Conservation (phyloP, 768 basidiomycete species). For the Boletus rex-veris region DNA sequence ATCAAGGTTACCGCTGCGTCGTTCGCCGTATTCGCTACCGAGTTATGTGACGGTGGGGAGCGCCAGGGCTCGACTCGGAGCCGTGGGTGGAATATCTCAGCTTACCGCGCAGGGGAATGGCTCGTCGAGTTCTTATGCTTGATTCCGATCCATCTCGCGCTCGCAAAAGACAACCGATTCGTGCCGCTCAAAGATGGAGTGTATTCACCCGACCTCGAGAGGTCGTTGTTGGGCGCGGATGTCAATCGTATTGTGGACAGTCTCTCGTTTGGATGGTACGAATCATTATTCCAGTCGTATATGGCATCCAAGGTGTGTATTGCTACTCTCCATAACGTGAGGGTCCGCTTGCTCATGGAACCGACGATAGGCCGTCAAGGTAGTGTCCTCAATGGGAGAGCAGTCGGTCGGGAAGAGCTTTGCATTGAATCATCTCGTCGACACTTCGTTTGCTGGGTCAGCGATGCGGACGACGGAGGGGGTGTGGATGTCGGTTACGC, state of each 20-base stretch:
- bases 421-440: slow-evolving; percentile 55
- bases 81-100: slow-evolving; percentile 32
- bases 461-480: slow-evolving; percentile 67
- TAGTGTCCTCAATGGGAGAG: slow-evolving; percentile 67
- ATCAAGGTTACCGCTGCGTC: slow-evolving; percentile 34
- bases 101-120: slow-evolving; percentile 55
- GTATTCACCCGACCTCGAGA: slow-evolving; percentile 47
- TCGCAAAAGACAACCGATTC: slow-evolving; percentile 59
- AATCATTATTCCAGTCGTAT: slow-evolving; percentile 60
- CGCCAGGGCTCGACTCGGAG: not conserved
- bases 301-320: slow-evolving; percentile 49
- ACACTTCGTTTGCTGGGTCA: slow-evolving; percentile 63
- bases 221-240: slow-evolving; percentile 54
- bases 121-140: slow-evolving; percentile 56
- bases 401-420: slow-evolving; percentile 65
- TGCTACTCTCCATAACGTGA: rapidly evolving
- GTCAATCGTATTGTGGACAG: slow-evolving; percentile 54
- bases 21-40: slow-evolving; percentile 26
- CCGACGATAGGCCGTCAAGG: slow-evolving; percentile 48
- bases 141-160: slow-evolving; percentile 61
- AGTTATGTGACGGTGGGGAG: slow-evolving; percentile 1
- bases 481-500: slow-evolving; percentile 66
- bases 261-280: slow-evolving; percentile 62
- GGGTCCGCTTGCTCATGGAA: not conserved
- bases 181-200: slow-evolving; percentile 61